Base-by-base conservation (phyloP, 2,329 filamentous ascomycete genomes). In the Coleophoma crateriformis region DNA sequence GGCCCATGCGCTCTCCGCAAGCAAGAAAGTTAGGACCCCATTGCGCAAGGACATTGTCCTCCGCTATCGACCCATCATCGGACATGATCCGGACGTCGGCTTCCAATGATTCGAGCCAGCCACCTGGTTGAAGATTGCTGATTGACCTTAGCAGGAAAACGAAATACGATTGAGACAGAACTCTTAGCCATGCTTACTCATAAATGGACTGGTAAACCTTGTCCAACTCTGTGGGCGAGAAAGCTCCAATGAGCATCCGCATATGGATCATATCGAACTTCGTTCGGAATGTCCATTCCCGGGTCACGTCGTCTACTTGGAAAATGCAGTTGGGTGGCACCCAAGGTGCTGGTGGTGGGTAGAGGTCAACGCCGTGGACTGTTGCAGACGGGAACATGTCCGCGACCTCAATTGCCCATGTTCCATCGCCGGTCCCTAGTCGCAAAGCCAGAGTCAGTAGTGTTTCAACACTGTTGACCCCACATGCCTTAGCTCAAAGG, bases 211-310 rank as follows among this genome's bases (percentile, higher is more conserved):
- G 11, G 33, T 60, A 60, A 17, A 57, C 42, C 14, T 27, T 13
- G 19, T 43, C 45, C 52, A 49, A 56, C 47, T 56, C 54, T 10
- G 48, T 39, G 1, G 35, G 48, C 3, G 46, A 56, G 41, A 61
- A 59, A 10, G 58, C 54, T 27, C 49, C 49, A 27, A 44, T 22
- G 13, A 51, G 37, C n/a, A 38, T 13, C 11, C 49, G 46, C 33
- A 37, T 54, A 53, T 44, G 59, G 51, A 78, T 71, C 50, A 70
- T 72, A 56, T 77, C 73, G 56, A 77, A 77, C 53, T 73, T 64
- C 2, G 66, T 60, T 52, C 71, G 72, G 2, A 33, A 47, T n/a
- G 72, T 63, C 76, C 76, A 79, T 7, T 69, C 63, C 47, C 71
- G 53, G 19, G 56, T 50, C 14, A 54, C 49, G 32, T 58, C 58